Evolutionary conservation across 2,329 filamentous ascomycete genomes (phyloP).

Genomic region (Aspergillus eucalypticola): DNA sequence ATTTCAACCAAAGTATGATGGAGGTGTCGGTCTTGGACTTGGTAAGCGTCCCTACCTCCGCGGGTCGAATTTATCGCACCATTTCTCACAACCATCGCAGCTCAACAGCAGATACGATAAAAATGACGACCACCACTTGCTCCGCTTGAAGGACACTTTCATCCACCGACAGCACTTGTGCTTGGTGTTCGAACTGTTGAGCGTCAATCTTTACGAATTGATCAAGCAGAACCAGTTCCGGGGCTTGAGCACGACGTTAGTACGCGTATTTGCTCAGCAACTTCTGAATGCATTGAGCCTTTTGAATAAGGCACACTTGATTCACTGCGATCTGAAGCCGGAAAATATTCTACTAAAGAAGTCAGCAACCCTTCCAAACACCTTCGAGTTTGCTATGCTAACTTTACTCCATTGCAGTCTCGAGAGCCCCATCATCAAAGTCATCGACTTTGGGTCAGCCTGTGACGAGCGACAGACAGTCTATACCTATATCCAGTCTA

Average conservation of each 20-base stretch:
- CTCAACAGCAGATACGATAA: slow-evolving; percentile 99
- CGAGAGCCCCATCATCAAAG: slow-evolving; percentile 98
- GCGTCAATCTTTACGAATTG: slow-evolving; percentile 95
- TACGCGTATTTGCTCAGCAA: slow-evolving; percentile 96
- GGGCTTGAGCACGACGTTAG: slow-evolving; percentile 91
- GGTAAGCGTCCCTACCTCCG: slow-evolving; percentile 54
- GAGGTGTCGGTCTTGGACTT: slow-evolving; percentile 96
- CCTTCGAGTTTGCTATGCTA: slow-evolving; percentile 1
- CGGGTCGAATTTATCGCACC: neutral
- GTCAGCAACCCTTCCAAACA: slow-evolving; percentile 42
- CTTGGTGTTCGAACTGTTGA: slow-evolving; percentile 91
- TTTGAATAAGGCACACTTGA: slow-evolving; percentile 92
- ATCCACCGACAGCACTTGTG: slow-evolving; percentile 97
- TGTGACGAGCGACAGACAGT: slow-evolving; percentile 98
- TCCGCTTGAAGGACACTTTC: slow-evolving; percentile 95
- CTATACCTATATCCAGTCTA: slow-evolving; percentile 98
- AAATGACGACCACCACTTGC: slow-evolving; percentile 94
- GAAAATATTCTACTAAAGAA: slow-evolving; percentile 98
- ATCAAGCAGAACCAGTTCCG: slow-evolving; percentile 99
- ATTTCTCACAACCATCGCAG: slow-evolving; percentile 49
- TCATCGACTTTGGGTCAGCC: slow-evolving; percentile 98
- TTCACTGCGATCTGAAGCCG: slow-evolving; percentile 97
- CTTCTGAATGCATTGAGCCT: slow-evolving; percentile 87
- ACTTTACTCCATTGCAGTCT: slow-evolving; percentile 54
- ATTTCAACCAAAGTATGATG: slow-evolving; percentile 99